Evolutionary conservation across 1,284 basidiomycete genomes (phyloP), one percentile per base, ranked within the genome.

Genomic region (Coniferiporia sulphurascens): DNA sequence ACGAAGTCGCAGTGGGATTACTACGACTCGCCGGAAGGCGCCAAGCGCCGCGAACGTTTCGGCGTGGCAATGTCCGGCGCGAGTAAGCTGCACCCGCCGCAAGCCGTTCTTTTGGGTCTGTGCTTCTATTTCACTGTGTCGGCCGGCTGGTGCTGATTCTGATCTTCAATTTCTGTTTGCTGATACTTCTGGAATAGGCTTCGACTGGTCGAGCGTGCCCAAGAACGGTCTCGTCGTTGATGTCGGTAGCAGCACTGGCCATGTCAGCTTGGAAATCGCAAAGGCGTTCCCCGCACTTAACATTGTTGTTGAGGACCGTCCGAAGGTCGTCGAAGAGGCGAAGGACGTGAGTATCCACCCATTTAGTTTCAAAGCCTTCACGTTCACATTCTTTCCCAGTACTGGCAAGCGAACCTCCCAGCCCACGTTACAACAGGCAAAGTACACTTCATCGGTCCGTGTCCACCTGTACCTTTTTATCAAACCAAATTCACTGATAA

Each of bases 51-150:
- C 63, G 3, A 62, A 72, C 60, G 74, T 22, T 75, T 77, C 58
- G 70, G 66, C 4, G 64, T 68, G 27, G 73, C 62, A 1, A 76
- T 76, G 74, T 60, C 65, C 13, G 72, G 70, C 5, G 61, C 70
- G 3, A 64, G 58, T 27, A 66, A 62, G 5, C 52, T 72, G 46
- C 61, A 71, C 38, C 62, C 71, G 6, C 56, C 65, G 1, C 55
- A 61, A n/a, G 21, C 49, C 9, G 54, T 55, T 21, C 7, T 48
- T 12, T n/a, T 6, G 34, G 51, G 57, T 58, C 9, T 4, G 50
- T 9, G 15, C 13, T 21, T 13, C 22, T 52, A 35, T 7, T 43
- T n/a, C 12, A 7, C n/a, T n/a, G n/a, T n/a, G n/a, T n/a, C n/a
- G 4, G 43, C 32, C 13, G 21, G 36, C 45, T 27, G 27, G 27